Conservation (phyloP, 495 filamentous ascomycete genomes). For the Neurospora hispaniola region DNA sequence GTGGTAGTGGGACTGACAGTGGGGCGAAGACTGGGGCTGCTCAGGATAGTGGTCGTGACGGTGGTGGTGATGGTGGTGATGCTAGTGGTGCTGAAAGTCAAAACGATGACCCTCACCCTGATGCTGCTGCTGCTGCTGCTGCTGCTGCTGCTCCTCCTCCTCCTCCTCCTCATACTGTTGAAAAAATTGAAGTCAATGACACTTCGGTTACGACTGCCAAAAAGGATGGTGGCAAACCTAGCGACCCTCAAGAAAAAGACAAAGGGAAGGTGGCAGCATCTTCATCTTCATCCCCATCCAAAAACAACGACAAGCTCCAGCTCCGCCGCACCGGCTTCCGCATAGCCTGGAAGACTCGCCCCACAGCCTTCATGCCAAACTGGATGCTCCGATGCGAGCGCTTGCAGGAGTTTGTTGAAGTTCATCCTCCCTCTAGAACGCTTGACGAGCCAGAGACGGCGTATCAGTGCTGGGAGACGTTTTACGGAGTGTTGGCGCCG, state of each 20-base stretch:
- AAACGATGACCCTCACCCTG: background rate
- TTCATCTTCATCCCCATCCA: background rate
- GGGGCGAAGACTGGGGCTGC: background rate
- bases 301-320: background rate
- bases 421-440: background rate
- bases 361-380: constrained; percentile 7
- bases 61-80: background rate
- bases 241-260: background rate
- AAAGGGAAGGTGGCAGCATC: background rate
- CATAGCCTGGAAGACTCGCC: constrained; percentile 20
- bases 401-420: constrained; percentile 28
- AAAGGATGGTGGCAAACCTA: background rate
- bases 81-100: background rate
- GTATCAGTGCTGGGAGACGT: constrained; percentile 33
- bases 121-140: background rate
- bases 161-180: no score
- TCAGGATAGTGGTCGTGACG: background rate
- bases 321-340: constrained; percentile 16
- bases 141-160: background rate
- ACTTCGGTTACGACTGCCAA: background rate
- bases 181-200: background rate
- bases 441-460: constrained; percentile 6
- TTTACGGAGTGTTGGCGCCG: constrained; percentile 23
- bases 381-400: constrained; percentile 26
- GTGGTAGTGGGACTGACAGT: background rate